These are phyloP conservation scores for Cytospora piceae DNA, from an alignment of 2,329 filamentous ascomycete species.

Conservation along the genomic window DNA sequence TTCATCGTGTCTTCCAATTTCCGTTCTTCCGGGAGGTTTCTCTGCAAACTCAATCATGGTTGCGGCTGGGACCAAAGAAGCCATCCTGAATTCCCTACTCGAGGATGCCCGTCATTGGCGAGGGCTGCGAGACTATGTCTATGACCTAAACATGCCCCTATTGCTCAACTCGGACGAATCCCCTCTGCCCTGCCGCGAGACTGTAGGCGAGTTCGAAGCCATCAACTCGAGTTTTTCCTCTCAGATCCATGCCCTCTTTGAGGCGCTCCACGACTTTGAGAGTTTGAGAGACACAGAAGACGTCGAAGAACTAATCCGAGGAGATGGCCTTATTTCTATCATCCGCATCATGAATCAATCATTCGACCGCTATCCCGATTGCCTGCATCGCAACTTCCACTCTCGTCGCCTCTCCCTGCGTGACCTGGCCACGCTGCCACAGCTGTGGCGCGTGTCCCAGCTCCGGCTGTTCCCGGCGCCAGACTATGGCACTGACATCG, in stretches of 20 bases:
- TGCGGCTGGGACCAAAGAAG: too few species aligned
- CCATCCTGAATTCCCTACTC: too few species aligned
- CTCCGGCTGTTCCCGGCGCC: background rate
- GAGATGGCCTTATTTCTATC: constrained; percentile 25
- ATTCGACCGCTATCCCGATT: background rate
- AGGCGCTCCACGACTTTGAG: constrained; percentile 30
- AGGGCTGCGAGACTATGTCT: too few species aligned
- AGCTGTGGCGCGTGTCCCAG: background rate
- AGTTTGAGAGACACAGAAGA: constrained; percentile 26
- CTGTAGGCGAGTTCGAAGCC: constrained; percentile 29
- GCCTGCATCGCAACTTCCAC: constrained; percentile 7
- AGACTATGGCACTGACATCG: background rate
- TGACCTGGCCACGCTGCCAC: background rate
- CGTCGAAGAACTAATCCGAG: constrained; percentile 20
- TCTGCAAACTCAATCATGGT: too few species aligned
- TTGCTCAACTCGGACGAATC: constrained; percentile 18
- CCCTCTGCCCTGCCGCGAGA: constrained; percentile 30
- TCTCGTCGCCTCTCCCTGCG: constrained; percentile 7
- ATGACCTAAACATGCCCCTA: constrained; percentile 10
- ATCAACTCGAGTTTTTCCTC: constrained; percentile 31
- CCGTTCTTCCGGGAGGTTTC: too few species aligned
- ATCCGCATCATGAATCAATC: background rate
- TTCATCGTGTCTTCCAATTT: too few species aligned
- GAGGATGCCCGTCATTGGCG: too few species aligned
- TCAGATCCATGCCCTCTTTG: constrained; percentile 31